Evolutionary conservation across 2,329 filamentous ascomycete genomes (phyloP), one percentile per base, ranked within the genome.

Genomic region (Diaporthe eres): DNA sequence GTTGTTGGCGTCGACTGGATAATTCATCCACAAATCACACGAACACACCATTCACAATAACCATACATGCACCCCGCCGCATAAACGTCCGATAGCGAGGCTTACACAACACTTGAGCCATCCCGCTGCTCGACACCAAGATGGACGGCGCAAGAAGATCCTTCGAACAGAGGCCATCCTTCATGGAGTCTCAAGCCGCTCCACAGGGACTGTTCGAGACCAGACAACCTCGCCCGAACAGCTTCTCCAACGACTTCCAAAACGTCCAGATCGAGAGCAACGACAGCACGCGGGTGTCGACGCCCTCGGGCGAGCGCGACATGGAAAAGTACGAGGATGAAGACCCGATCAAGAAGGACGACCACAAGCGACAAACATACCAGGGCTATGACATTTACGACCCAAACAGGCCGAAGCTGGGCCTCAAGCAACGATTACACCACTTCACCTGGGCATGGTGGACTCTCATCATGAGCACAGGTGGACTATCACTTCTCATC

Each of bases 361-460:
- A 37, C 60, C 73, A 77, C 39, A 55, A 65, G 49, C 51, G 42
- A 74, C 71, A 31, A 22, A 67, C 51, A 8, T 47, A 65, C n/a
- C 57, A 58, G 28, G 22, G 73, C 22, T 19, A 65, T 19, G 74
- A 77, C 65, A 71, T 58, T 3, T 75, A 79, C 71, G 63, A 76
- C 31, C 73, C 78, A 28, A 81, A 83, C 63, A 82, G 83, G 22
- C 84, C 83, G 3, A 85, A 83, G 71, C 79, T 89, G 2, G 79
- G 82, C 4, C 74, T 90, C 28, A 84, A 85, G 72, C 80, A 87
- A 73, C 84, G 89, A 5, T 82, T 91, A 37, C 84, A 87, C 61
- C 90, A 92, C 83, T 92, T 93, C 80, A 93, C 91, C 0, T 92
- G 91, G 92, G 91, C 91, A 25, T 95, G 93, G 93, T 96, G 92